These are phyloP conservation scores for Eragrostis nindensis DNA, from an alignment of 176 grass and related monocot species.

Conservation along the genomic window DNA sequence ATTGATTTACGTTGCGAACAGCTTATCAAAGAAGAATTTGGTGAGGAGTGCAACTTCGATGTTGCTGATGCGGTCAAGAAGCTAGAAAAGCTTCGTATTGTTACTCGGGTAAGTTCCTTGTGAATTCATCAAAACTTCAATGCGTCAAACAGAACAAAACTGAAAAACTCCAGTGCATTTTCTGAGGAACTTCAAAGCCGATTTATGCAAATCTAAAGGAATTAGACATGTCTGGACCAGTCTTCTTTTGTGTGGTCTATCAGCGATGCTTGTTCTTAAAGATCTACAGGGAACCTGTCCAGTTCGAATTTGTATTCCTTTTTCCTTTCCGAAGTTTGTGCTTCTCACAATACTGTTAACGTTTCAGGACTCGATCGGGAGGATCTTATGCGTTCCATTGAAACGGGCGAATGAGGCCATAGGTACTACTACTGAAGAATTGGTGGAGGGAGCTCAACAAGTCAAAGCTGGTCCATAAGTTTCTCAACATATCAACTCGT, in stretches of 20 bases:
- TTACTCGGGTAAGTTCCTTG: constrained; percentile 71
- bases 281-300: not conserved
- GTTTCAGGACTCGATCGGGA: constrained; percentile 71
- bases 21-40: constrained; percentile 85
- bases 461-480: constrained; percentile 26
- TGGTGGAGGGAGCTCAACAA: constrained; percentile 69
- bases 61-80: constrained; percentile 86
- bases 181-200: not conserved
- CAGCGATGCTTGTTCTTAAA: not conserved
- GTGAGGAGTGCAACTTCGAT: constrained; percentile 80
- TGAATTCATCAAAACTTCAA: not conserved
- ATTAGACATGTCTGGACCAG: not conserved
- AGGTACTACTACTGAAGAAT: constrained; percentile 87
- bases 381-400: constrained; percentile 66
- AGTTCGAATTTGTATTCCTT: not conserved
- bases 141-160: not conserved
- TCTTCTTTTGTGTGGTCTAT: not conserved
- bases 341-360: not conserved
- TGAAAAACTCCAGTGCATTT: not conserved
- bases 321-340: not conserved
- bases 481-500: not conserved
- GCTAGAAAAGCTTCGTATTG: constrained; percentile 87
- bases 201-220: not conserved
- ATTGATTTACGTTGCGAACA: constrained; percentile 80
- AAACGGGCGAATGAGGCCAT: constrained; percentile 92